Evolutionary conservation across 805 yeast genomes (phyloP).

Genomic region (Sporopachydermia quercuum): DNA sequence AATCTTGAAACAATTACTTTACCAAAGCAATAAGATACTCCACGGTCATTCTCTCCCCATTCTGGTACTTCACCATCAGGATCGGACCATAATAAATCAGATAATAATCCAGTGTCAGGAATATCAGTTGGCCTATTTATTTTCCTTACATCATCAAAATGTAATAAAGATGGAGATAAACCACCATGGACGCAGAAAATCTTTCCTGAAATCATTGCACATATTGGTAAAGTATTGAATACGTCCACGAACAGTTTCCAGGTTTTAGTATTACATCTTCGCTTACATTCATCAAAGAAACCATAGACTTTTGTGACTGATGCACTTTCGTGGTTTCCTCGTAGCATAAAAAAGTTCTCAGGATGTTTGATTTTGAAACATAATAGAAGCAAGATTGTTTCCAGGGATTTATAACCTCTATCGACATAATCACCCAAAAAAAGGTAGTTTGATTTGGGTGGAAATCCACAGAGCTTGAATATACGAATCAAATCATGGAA

Average conservation of each 20-base stretch:
- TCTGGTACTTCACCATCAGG: constrained; percentile 44
- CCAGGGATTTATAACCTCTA: constrained; percentile 95
- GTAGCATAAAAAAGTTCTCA: constrained; percentile 87
- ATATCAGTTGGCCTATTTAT: constrained; percentile 74
- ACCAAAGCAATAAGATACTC: constrained; percentile 69
- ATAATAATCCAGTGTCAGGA: constrained; percentile 64
- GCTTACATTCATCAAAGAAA: constrained; percentile 95
- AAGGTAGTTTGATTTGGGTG: constrained; percentile 94
- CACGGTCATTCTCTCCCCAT: constrained; percentile 76
- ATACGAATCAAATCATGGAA: constrained; percentile 89
- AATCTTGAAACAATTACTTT: constrained; percentile 60
- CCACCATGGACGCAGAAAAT: constrained; percentile 89
- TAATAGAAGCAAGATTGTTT: constrained; percentile 82
- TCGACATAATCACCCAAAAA: constrained; percentile 96
- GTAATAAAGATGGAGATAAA: constrained; percentile 52
- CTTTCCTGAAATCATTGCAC: constrained; percentile 95
- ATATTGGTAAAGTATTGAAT: constrained; percentile 95
- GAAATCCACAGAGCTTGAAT: constrained; percentile 97
- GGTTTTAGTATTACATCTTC: constrained; percentile 93
- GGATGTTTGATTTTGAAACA: constrained; percentile 98
- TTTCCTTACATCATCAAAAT: constrained; percentile 51
- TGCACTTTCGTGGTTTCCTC: constrained; percentile 99
- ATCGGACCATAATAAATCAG: constrained; percentile 74
- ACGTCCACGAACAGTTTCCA: constrained; percentile 99
- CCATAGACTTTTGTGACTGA: constrained; percentile 96